Percentiles rank a stretch among this genome's conserved stretches.
phyloP scores from a whole-genome alignment of 148 eudicot genomes.

The Persicaria maculosa region DNA sequence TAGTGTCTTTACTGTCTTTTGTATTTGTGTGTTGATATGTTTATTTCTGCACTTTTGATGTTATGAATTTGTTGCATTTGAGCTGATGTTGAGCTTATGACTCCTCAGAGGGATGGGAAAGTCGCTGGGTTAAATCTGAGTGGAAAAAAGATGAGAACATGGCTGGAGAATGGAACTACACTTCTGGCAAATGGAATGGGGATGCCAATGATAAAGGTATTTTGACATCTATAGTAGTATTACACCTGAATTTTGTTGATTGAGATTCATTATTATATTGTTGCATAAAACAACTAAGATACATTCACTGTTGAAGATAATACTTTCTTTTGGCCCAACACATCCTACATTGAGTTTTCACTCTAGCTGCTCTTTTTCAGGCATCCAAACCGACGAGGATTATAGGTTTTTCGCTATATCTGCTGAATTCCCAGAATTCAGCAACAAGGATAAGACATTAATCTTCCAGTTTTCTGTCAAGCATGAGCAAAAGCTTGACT shows the following conservation, averaged over 20 bases:
- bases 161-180: conserved; percentile 99
- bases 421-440: conserved; percentile 88
- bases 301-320: neutral
- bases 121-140: conserved; percentile 88
- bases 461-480: conserved; percentile 95
- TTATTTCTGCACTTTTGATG: neutral
- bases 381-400: conserved; percentile 63
- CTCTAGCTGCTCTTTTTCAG: conserved; percentile 2
- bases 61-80: conserved; percentile 9
- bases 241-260: neutral
- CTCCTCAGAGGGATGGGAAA: conserved; percentile 79
- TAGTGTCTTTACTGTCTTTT: neutral
- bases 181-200: conserved; percentile 96
- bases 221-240: neutral
- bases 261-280: neutral
- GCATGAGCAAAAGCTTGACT: conserved; percentile 98
- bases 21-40: neutral
- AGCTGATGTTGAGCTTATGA: neutral
- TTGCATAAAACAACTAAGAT: neutral
- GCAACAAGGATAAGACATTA: conserved; percentile 90
- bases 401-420: conserved; percentile 91
- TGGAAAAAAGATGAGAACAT: conserved; percentile 90
- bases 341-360: neutral
- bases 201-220: conserved; percentile 82
- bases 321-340: neutral